Conservation (phyloP, 257 asterid genomes). For the Misopates orontium region DNA sequence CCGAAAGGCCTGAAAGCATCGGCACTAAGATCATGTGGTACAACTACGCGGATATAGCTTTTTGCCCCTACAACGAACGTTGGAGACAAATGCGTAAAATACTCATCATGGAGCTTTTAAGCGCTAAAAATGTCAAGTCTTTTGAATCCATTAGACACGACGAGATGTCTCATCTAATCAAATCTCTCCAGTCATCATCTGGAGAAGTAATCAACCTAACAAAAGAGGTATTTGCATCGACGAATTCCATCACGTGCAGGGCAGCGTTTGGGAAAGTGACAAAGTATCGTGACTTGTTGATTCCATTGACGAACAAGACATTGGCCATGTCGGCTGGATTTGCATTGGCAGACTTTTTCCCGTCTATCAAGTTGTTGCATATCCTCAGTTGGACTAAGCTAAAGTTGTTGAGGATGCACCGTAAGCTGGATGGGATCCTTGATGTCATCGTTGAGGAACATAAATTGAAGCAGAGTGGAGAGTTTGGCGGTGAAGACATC, state of each 20-base stretch:
- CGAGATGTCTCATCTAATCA: conserved; percentile 18
- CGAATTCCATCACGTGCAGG: conserved; percentile 26
- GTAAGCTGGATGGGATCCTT: conserved; percentile 34
- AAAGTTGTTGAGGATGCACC: conserved; percentile 29
- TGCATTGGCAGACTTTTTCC: conserved; percentile 29
- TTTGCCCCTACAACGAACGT: conserved; percentile 25
- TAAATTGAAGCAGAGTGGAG: conserved; percentile 13
- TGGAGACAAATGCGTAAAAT: conserved; percentile 32
- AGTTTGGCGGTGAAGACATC: conserved; percentile 16
- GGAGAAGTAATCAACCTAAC: conserved; percentile 18
- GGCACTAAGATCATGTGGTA: conserved; percentile 34
- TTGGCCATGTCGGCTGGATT: conserved; percentile 9
- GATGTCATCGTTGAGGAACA: conserved; percentile 35
- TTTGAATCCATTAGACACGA: conserved; percentile 26
- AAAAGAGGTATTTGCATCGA: conserved; percentile 5
- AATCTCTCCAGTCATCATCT: not conserved
- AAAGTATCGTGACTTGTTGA: conserved; percentile 22
- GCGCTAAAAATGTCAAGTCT: conserved; percentile 23
- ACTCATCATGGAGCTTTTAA: conserved; percentile 18
- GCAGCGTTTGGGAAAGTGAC: conserved; percentile 23
- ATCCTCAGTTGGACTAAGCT: conserved; percentile 31
- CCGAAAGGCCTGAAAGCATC: conserved; percentile 37
- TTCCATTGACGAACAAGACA: conserved; percentile 4
- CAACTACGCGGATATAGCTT: conserved; percentile 29
- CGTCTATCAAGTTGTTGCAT: conserved; percentile 16